phyloP scores from a whole-genome alignment of 306 rosid genomes.

The peach (Prunus persica) region Prunus_persica_NCBIv2 NC_034012.1:12483501-12484000 shows the following conservation, averaged over 20 bases:
- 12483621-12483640: conserved; percentile 62
- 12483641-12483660: conserved; percentile 80
- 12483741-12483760: not conserved
- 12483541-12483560: not conserved
- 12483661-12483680: conserved; percentile 67
- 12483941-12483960: not conserved
- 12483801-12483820: conserved; percentile 64
- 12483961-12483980: conserved; percentile 32
- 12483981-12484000: conserved; percentile 87
- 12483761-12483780: not conserved
- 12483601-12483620: conserved; percentile 67
- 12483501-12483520: conserved; percentile 66
- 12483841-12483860: conserved; percentile 88
- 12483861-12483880: conserved; percentile 64
- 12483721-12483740: not conserved
- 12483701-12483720: conserved; percentile 7
- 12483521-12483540: not conserved
- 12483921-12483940: not conserved
- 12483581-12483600: conserved; percentile 35
- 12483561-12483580: not conserved
- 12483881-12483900: conserved; percentile 33
- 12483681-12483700: conserved; percentile 51
- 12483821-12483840: conserved; percentile 74
- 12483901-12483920: not conserved
- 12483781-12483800: conserved; percentile 45